These are phyloP conservation scores for Nepenthes gracilis DNA, from an alignment of 148 eudicot genomes.

Conservation along the genomic window DNA sequence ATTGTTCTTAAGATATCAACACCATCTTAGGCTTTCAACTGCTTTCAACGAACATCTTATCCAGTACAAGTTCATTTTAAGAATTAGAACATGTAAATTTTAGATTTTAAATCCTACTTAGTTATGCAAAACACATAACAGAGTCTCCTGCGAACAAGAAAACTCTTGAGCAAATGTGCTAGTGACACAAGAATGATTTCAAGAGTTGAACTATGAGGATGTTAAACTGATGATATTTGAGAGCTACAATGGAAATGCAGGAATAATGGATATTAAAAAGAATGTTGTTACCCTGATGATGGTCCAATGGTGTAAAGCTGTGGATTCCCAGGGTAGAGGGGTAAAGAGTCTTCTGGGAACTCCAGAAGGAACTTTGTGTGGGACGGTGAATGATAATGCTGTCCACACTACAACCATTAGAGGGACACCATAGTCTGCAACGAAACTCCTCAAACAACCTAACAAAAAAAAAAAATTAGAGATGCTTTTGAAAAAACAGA, in stretches of 20 bases:
- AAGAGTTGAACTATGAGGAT: too few relatives aligned
- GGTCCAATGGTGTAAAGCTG: slow-evolving; percentile 59
- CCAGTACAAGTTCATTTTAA: too few relatives aligned
- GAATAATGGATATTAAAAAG: not conserved
- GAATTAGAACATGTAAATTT: too few relatives aligned
- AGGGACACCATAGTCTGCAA: slow-evolving; percentile 95
- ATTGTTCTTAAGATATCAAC: too few relatives aligned
- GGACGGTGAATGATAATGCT: slow-evolving; percentile 44
- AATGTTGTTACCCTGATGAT: slow-evolving; percentile 48
- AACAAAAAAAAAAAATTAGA: not conserved
- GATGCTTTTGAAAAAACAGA: not conserved
- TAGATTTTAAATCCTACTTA: too few relatives aligned
- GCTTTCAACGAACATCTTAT: too few relatives aligned
- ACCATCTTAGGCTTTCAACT: too few relatives aligned
- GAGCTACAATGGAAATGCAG: too few relatives aligned
- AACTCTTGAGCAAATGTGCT: not conserved
- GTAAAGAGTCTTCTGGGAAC: slow-evolving; percentile 77
- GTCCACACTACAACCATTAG: slow-evolving; percentile 78
- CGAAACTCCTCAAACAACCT: slow-evolving; percentile 57
- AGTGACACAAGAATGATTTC: not conserved
- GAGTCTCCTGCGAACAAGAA: too few relatives aligned
- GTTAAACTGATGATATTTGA: too few relatives aligned
- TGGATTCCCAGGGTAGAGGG: slow-evolving; percentile 80
- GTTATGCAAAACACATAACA: too few relatives aligned
- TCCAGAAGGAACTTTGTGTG: slow-evolving; percentile 45